A percentile compares a stretch with the other conserved stretches of the same genome.
Evolutionary conservation across 345 rosid genomes (phyloP).

Genomic region (Ceriops zippeliana): DNA sequence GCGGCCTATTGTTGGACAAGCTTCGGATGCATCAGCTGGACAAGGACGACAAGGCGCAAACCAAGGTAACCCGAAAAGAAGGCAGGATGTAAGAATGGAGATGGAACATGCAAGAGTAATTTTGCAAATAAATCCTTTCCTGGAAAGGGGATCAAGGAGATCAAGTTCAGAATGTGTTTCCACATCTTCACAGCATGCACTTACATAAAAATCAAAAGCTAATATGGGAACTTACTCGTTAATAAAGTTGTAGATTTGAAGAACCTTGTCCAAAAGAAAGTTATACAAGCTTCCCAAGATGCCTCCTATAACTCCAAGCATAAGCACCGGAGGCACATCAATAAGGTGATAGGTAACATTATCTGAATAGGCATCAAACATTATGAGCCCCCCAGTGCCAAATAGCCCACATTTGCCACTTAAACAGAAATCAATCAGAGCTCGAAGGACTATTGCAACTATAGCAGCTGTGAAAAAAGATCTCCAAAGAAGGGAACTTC

Average conservation of each 20-base stretch:
- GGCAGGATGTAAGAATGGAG: slow-evolving; percentile 77
- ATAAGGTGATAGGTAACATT: slow-evolving; percentile 59
- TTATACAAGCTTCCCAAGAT: slow-evolving; percentile 77
- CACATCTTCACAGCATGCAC: slow-evolving; percentile 1
- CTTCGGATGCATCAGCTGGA: slow-evolving; percentile 64
- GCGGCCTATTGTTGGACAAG: slow-evolving; percentile 88
- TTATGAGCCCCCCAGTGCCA: slow-evolving; percentile 89
- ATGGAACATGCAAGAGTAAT: slow-evolving; percentile 59
- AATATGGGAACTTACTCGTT: slow-evolving; percentile 59
- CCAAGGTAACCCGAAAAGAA: slow-evolving; percentile 92
- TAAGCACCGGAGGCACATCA: slow-evolving; percentile 75
- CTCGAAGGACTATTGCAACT: slow-evolving; percentile 82
- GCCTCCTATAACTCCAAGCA: slow-evolving; percentile 83
- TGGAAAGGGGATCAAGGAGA: slow-evolving; percentile 28
- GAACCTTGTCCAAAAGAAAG: slow-evolving; percentile 64
- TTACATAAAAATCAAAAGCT: slow-evolving; percentile 6
- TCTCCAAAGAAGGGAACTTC: slow-evolving; percentile 89
- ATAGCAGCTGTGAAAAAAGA: slow-evolving; percentile 83
- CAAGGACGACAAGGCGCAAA: slow-evolving; percentile 77
- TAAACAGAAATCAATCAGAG: slow-evolving; percentile 77
- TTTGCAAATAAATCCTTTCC: slow-evolving; percentile 63
- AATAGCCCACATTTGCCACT: slow-evolving; percentile 85
- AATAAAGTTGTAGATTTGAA: slow-evolving; percentile 59
- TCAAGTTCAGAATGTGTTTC: slow-evolving; percentile 10
- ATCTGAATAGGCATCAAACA: slow-evolving; percentile 76